These are phyloP conservation scores for Cladosporium sp. DNA, from an alignment of 2,329 filamentous ascomycete genomes.

Conservation along the genomic window DNA sequence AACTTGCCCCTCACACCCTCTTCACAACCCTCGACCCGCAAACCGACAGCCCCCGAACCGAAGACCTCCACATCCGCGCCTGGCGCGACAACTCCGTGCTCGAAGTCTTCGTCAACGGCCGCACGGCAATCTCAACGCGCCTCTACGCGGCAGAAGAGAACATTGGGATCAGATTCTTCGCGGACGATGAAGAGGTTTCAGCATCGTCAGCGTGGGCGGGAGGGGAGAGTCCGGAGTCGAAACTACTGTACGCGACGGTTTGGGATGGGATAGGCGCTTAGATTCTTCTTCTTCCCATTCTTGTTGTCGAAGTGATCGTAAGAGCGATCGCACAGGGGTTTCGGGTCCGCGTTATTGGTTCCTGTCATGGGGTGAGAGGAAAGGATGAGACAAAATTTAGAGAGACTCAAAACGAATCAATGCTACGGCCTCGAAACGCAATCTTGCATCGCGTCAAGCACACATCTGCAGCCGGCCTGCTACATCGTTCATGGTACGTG, in stretches of 20 bases:
- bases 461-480: no score
- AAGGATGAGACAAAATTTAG: no score
- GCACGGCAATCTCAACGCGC: slow-evolving; percentile 39
- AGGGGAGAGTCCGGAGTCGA: slow-evolving; percentile 1
- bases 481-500: no score
- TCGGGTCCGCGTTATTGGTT: no score
- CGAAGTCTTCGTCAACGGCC: slow-evolving; percentile 45
- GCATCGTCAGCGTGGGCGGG: background rate
- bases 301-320: no score
- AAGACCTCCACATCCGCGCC: slow-evolving; percentile 38
- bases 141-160: slow-evolving; percentile 25
- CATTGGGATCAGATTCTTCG: slow-evolving; percentile 23
- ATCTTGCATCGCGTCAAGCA: no score
- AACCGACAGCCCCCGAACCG: slow-evolving; percentile 9
- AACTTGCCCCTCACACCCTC: slow-evolving; percentile 43
- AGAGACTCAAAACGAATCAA: no score
- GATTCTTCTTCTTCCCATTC: no score
- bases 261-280: slow-evolving; percentile 22
- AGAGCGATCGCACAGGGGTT: no score
- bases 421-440: no score
- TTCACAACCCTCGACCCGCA: slow-evolving; percentile 32
- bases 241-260: slow-evolving; percentile 18
- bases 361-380: no score
- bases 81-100: slow-evolving; percentile 42
- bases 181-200: slow-evolving; percentile 18